Percentiles rank a stretch among this genome's conserved stretches.
Conservation (phyloP, 2,329 filamentous ascomycete species). For the Microdochium bolleyi region DNA sequence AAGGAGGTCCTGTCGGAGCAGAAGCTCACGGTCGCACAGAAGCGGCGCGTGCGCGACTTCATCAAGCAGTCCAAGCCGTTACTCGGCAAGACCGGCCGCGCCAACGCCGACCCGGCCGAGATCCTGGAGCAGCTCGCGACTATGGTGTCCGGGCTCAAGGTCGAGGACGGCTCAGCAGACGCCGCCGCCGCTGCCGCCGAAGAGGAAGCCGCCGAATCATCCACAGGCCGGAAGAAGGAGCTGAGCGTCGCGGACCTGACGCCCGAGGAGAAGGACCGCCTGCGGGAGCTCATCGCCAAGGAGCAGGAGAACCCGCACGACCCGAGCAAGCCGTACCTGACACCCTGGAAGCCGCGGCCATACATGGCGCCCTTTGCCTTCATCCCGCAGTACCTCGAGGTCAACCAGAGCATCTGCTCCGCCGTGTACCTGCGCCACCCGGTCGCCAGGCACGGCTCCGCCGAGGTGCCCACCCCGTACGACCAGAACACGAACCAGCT, state of each 20-base stretch:
- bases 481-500: slow-evolving; percentile 61
- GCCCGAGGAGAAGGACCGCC: slow-evolving; percentile 42
- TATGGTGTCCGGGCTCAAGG: slow-evolving; percentile 37
- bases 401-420: slow-evolving; percentile 94
- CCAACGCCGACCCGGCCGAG: slow-evolving; percentile 23
- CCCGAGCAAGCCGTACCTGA: slow-evolving; percentile 72
- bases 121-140: slow-evolving; percentile 46
- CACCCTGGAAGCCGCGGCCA: slow-evolving; percentile 79
- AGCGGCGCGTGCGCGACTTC: slow-evolving; percentile 69
- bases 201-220: slow-evolving; percentile 14
- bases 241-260: slow-evolving; percentile 32
- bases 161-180: slow-evolving; percentile 16
- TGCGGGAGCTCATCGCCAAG: slow-evolving; percentile 49
- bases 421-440: slow-evolving; percentile 94
- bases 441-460: slow-evolving; percentile 71
- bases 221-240: slow-evolving; percentile 1
- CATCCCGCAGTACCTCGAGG: slow-evolving; percentile 90
- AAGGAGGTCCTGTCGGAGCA: slow-evolving; percentile 51
- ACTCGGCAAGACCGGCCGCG: slow-evolving; percentile 41
- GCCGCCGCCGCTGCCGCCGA: slow-evolving; percentile 13
- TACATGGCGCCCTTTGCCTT: slow-evolving; percentile 93
- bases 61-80: slow-evolving; percentile 55
- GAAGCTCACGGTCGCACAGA: slow-evolving; percentile 59
- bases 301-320: slow-evolving; percentile 73
- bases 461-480: slow-evolving; percentile 84